phyloP scores from a whole-genome alignment of 2,329 filamentous ascomycete genomes.

The Paecilomyces sp. region DNA sequence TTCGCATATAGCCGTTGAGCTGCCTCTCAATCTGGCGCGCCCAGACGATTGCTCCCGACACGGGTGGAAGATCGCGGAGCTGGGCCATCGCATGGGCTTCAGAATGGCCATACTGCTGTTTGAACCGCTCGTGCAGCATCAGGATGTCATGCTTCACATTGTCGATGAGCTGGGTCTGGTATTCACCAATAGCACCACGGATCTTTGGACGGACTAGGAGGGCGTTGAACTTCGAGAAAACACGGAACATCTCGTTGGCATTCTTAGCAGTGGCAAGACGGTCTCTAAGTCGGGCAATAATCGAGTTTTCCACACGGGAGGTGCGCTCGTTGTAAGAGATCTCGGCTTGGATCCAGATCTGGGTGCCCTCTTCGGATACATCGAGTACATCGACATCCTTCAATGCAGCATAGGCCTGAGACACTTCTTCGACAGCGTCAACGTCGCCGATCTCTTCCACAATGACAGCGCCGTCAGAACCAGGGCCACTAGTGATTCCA shows the following conservation, averaged over 20 bases:
- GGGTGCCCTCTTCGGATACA: constrained; percentile 81
- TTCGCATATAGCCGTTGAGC: constrained; percentile 93
- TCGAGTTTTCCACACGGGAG: constrained; percentile 94
- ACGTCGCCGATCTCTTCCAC: constrained; percentile 95
- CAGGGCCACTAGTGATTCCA: constrained; percentile 33
- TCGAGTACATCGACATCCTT: constrained; percentile 94
- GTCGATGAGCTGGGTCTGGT: constrained; percentile 95
- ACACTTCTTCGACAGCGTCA: constrained; percentile 93
- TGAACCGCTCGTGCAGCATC: constrained; percentile 90
- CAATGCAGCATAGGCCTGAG: constrained; percentile 86
- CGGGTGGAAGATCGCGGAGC: constrained; percentile 86
- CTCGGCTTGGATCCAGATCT: constrained; percentile 88
- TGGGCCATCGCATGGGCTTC: constrained; percentile 98
- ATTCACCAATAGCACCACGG: constrained; percentile 92
- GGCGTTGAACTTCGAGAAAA: constrained; percentile 99
- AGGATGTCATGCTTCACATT: constrained; percentile 96
- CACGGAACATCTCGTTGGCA: constrained; percentile 98
- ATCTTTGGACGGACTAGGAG: constrained; percentile 99
- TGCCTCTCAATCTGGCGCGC: constrained; percentile 95
- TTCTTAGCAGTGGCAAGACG: constrained; percentile 92
- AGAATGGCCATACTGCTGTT: constrained; percentile 96
- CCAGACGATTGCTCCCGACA: constrained; percentile 96
- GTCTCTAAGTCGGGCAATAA: constrained; percentile 89
- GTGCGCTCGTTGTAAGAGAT: constrained; percentile 96
- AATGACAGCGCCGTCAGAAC: constrained; percentile 58